Base-by-base conservation (phyloP, 108 stramenopile genomes). In the Fistulifera pelliculosa region DNA sequence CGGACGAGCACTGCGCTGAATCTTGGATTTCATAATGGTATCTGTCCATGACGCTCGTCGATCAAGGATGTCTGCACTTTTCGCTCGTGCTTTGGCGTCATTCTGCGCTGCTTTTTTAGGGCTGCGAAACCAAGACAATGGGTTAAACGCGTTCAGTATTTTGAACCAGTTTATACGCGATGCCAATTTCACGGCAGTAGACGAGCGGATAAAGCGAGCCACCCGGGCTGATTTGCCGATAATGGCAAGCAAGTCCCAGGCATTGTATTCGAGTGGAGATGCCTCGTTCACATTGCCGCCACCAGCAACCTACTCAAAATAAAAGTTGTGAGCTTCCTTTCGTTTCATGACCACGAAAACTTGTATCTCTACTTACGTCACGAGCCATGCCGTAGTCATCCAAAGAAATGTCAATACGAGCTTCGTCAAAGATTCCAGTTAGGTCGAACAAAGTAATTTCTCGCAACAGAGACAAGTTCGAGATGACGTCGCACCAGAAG, bases 401-500 rank as follows among this genome's bases (percentile, higher is more conserved):
- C 44, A 82, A 45, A 19, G 12, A 31, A 52, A 79, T 59, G 12
- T 57, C 45, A 8, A 54, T 59, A 8, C n/a, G 17, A 17, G 41
- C 38, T 17, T 28, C 40, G 0, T 18, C 1, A 31, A 52, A 67
- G 8, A 35, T 35, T 0, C 49, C 41, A 1, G 18, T 24, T 2
- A 39, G 15, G 64, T 74, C 74, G 49, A 85, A 69, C n/a, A 49
- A 78, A 4, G 68, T 45, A 40, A 90, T 70, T 28, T 90, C 77
- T 45, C 62, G 76, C 1, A 85, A 61, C 13, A 83, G 64, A 0
- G 77, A 49, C 14, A 71, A 10, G 0, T 80, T 83, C 1, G 72
- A 76, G 27, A 83, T 49, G 0, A 80, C 7, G 60, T 88, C 86
- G 56, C 77, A 80, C 86, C 86, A 88, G 52, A 88, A 88, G 28